phyloP scores from a whole-genome alignment of 163 green algal genomes.

The Scenedesmus sp. region DNA sequence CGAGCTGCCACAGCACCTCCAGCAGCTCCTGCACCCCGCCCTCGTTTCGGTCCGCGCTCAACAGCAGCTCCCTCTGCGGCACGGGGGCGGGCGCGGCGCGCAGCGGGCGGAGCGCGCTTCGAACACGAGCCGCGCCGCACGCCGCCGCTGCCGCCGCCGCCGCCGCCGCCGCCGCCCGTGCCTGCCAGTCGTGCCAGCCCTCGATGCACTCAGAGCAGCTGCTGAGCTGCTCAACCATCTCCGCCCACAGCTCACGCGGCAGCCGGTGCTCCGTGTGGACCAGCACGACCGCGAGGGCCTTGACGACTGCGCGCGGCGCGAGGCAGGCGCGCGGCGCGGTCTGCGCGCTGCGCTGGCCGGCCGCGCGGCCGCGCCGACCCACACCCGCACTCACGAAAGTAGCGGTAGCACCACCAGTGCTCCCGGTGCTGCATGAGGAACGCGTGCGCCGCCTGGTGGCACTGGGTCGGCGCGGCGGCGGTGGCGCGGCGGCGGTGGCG shows the following conservation, averaged over 20 bases:
- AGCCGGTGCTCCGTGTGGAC: background rate
- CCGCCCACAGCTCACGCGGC: conserved; percentile 17
- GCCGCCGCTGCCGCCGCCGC: background rate
- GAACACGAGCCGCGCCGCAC: background rate
- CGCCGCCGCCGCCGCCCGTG: background rate
- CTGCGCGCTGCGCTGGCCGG: too few species aligned
- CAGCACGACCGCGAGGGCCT: conserved; percentile 16
- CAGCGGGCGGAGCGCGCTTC: too few species aligned
- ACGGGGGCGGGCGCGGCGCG: too few species aligned
- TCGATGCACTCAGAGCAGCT: conserved; percentile 15
- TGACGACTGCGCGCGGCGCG: conserved; percentile 1
- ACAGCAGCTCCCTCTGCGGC: background rate
- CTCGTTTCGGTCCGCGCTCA: background rate
- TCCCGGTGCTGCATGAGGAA: conserved; percentile 7
- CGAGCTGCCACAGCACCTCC: conserved; percentile 9
- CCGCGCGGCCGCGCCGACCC: background rate
- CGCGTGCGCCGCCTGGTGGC: background rate
- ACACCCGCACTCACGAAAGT: conserved; percentile 16
- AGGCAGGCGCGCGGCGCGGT: too few species aligned
- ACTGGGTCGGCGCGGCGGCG: conserved; percentile 7
- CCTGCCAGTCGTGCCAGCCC: background rate
- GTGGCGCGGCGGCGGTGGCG: too few species aligned
- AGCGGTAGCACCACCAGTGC: conserved; percentile 40
- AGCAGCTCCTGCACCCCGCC: background rate
- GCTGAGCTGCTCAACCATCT: background rate